Percentiles rank a stretch among this genome's conserved stretches.
phyloP scores from a whole-genome alignment of 1,139 yeast genomes.

The Sugiyamaella paludigena region DNA sequence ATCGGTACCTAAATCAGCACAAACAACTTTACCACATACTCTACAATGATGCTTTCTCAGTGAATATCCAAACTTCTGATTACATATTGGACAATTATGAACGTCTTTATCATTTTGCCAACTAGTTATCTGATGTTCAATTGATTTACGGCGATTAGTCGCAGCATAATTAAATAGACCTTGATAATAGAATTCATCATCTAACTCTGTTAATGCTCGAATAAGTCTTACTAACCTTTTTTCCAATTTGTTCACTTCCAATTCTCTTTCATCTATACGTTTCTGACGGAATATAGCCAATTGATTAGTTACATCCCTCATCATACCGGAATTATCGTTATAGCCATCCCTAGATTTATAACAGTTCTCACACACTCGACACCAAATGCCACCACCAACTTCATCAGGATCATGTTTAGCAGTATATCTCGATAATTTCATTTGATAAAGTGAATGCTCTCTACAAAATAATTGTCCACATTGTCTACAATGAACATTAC shows the following conservation, averaged over 20 bases:
- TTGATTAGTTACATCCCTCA: conserved; percentile 46
- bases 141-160: conserved; percentile 33
- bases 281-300: conserved; percentile 46
- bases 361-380: conserved; percentile 66
- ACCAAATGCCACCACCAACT: conserved; percentile 54
- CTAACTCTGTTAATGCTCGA: conserved; percentile 26
- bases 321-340: conserved; percentile 41
- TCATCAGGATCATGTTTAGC: conserved; percentile 48
- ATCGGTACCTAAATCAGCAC: conserved; percentile 59
- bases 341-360: conserved; percentile 57
- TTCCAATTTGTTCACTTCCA: conserved; percentile 59
- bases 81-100: conserved; percentile 63
- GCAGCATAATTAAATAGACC: conserved; percentile 30
- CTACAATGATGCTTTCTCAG: conserved; percentile 85
- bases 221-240: conserved; percentile 57
- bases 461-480: conserved; percentile 76
- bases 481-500: conserved; percentile 39
- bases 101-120: conserved; percentile 66
- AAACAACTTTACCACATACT: conserved; percentile 76
- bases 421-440: conserved; percentile 43
- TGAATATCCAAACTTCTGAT: conserved; percentile 53
- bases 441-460: conserved; percentile 55
- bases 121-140: conserved; percentile 54
- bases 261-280: conserved; percentile 41
- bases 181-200: not conserved